Conservation (phyloP, 148 eudicot species). For the Rhododendron kiyosumense region DNA sequence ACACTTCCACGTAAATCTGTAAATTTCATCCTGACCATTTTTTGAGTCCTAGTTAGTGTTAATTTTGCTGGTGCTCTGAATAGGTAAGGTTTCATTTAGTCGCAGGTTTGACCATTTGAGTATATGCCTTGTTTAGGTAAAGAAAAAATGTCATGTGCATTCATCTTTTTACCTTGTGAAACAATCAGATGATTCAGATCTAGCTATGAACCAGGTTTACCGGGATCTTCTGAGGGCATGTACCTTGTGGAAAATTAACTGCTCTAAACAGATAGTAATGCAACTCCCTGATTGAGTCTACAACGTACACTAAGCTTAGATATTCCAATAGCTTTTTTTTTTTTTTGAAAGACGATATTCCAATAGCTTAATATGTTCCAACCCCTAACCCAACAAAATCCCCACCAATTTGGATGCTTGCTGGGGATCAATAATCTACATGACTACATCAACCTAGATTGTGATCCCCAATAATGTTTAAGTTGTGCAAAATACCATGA, state of each 20-base stretch:
- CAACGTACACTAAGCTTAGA: background rate
- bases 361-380: background rate
- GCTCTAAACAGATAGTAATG: background rate
- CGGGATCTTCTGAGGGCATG: background rate
- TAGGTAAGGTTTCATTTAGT: background rate
- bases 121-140: background rate
- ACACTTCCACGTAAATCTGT: background rate
- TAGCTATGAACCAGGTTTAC: background rate
- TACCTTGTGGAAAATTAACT: background rate
- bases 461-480: background rate
- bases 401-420: background rate
- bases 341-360: too few species aligned
- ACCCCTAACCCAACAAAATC: background rate
- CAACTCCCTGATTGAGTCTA: background rate
- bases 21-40: background rate
- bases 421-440: background rate
- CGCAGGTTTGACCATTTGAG: background rate
- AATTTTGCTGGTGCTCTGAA: background rate
- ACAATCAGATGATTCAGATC: background rate
- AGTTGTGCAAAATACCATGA: background rate
- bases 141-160: background rate
- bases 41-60: background rate
- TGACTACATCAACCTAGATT: background rate
- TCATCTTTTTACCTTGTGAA: background rate
- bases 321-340: too few species aligned